Evolutionary conservation across 306 rosid species (phyloP).

Genomic region (Macrotyloma uniflorum): DNA sequence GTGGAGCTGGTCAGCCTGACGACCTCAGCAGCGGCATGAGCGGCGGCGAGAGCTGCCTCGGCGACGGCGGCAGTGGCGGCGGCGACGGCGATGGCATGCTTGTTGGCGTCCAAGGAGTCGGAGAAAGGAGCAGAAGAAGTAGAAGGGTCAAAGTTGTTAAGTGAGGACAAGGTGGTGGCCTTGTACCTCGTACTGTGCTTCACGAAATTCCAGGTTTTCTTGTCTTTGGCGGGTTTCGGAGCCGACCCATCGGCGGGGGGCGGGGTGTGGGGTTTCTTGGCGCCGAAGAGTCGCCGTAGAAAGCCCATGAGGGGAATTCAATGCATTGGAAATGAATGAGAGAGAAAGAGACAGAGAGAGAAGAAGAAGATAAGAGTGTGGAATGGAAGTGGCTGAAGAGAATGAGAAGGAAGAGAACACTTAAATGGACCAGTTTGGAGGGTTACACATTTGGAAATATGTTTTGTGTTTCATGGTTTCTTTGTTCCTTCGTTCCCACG

Average conservation of each 20-base stretch:
- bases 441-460: constrained; percentile 3
- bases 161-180: neutral
- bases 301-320: constrained; percentile 74
- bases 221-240: constrained; percentile 36
- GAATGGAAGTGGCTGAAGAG: constrained; percentile 12
- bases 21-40: constrained; percentile 94
- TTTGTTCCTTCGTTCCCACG: no score
- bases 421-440: constrained; percentile 29
- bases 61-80: constrained; percentile 95
- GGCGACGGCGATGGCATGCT: constrained; percentile 91
- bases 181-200: constrained; percentile 29
- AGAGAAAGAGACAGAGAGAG: neutral
- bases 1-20: constrained; percentile 56
- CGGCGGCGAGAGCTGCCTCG: constrained; percentile 90
- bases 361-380: neutral
- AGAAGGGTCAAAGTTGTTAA: constrained; percentile 31
- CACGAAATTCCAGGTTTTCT: constrained; percentile 51
- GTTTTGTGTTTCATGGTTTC: no score
- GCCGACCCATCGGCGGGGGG: constrained; percentile 7
- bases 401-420: neutral
- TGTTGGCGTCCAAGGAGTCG: constrained; percentile 58
- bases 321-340: constrained; percentile 31
- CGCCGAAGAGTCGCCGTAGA: constrained; percentile 84
- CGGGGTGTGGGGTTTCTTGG: constrained; percentile 39
- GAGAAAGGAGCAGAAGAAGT: constrained; percentile 12